Evolutionary conservation across 75 land plant genomes (phyloP).

Genomic region (Ceratopteris richardii): DNA sequence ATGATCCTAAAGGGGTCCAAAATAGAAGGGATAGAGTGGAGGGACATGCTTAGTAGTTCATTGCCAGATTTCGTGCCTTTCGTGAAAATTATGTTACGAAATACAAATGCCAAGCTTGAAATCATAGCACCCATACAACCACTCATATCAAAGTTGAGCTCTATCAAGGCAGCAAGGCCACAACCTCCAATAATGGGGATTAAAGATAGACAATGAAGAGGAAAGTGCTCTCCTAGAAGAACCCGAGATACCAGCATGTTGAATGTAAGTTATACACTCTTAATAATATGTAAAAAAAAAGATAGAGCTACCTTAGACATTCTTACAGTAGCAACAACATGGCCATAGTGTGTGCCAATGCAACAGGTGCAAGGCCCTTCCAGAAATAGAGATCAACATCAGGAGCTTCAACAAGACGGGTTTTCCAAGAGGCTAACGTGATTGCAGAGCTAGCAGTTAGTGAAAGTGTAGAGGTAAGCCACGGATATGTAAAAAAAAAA

Average conservation of each 20-base stretch:
- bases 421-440: conserved; percentile 54
- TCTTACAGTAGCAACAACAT: conserved; percentile 73
- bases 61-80: conserved; percentile 67
- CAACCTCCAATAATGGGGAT: conserved; percentile 72
- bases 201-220: conserved; percentile 52
- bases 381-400: conserved; percentile 46
- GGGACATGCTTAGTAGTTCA: conserved; percentile 74
- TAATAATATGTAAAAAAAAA: conserved; percentile 70
- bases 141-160: conserved; percentile 71
- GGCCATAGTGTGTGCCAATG: conserved; percentile 77
- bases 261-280: conserved; percentile 74
- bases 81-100: conserved; percentile 69
- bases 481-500: conserved; percentile 53
- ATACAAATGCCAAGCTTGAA: conserved; percentile 72
- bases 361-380: conserved; percentile 60
- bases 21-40: conserved; percentile 51
- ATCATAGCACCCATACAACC: conserved; percentile 87
- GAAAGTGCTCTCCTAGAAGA: conserved; percentile 51
- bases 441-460: too few species aligned
- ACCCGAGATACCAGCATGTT: conserved; percentile 54
- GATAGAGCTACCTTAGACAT: conserved; percentile 79
- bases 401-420: conserved; percentile 34
- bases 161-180: conserved; percentile 53
- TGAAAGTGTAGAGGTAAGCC: too few species aligned
- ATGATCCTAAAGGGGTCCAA: conserved; percentile 60